These are phyloP conservation scores for Ceratocystis alfenasii DNA, from an alignment of 2,329 filamentous ascomycete genomes.

Conservation along the genomic window DNA sequence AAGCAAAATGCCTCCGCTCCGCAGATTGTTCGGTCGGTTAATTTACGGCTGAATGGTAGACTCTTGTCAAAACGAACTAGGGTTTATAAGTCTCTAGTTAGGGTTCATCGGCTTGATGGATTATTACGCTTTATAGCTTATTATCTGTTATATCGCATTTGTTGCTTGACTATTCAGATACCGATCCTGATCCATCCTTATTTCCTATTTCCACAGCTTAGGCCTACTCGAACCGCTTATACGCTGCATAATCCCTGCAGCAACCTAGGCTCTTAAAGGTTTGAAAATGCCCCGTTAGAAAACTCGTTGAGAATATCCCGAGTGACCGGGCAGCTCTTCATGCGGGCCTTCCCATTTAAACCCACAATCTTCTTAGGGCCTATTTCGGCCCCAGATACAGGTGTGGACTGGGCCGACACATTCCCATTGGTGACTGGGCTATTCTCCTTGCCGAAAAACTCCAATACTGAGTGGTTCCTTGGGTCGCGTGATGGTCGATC, in stretches of 20 bases:
- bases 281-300: not conserved
- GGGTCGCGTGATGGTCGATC: conserved; percentile 23
- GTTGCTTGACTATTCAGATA: no score
- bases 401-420: conserved; percentile 21
- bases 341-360: conserved; percentile 48
- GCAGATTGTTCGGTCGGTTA: not conserved
- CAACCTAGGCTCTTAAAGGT: not conserved
- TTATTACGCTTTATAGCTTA: no score
- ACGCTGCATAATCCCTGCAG: not conserved
- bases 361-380: conserved; percentile 44
- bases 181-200: no score
- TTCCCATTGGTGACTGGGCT: conserved; percentile 24
- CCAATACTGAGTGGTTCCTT: conserved; percentile 21
- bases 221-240: not conserved
- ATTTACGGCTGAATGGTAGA: not conserved
- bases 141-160: no score
- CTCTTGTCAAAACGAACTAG: not conserved
- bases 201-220: no score
- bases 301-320: conserved; percentile 65
- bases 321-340: conserved; percentile 57
- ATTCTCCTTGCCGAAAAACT: conserved; percentile 35
- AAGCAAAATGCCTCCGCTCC: not conserved
- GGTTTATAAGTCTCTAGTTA: not conserved
- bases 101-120: no score
- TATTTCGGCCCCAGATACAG: conserved; percentile 27